Evolutionary conservation across 2,329 filamentous ascomycete genomes (phyloP), one percentile per base, ranked within the genome.

Genomic region (Aureobasidium sp.): DNA sequence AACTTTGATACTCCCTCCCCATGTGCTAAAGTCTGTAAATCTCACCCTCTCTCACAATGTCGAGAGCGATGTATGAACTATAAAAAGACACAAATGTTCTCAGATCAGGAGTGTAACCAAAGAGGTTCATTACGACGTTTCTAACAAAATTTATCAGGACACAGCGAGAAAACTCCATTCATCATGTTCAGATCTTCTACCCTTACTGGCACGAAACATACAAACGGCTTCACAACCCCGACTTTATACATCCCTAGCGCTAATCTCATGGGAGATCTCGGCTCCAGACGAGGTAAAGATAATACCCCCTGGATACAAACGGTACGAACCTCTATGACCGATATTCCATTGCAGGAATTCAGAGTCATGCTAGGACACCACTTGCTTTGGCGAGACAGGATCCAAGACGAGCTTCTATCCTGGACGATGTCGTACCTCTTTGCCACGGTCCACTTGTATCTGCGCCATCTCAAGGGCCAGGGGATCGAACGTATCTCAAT

Each of bases 381-480:
- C 19, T 15, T 60, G 21, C 27, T 35, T n/a, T 60, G 57, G 46
- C 21, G 27, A 13, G 46, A 60, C 29, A 25, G 46, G 2, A 45
- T 60, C 27, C 38, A 23, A n/a, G 57, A 60, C 10, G 57, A 53
- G 21, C 17, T 53, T 0, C 21, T 53, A n/a, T 60, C 57, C 6
- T 60, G 11, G 11, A 60, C 57, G 8, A 17, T 15, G 9, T 60
- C 57, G 8, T 35, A 19, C 5, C 46, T 60, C n/a, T 60, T 60
- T 31, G 45, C 35, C 0, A 35, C 38, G 6, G 37, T 43, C 9
- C 57, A 60, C 27, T 13, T 45, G 5, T 29, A 42, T n/a, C 46
- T 53, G 7, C 57, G 45, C 19, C 46, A 50, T 38, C 27, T 43
- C 11, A 33, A 42, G 4, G 57, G 46, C 2, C 37, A 60, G 11